phyloP scores from a whole-genome alignment of 176 grass and related monocot genomes.

The Puccinellia tenuiflora region DNA sequence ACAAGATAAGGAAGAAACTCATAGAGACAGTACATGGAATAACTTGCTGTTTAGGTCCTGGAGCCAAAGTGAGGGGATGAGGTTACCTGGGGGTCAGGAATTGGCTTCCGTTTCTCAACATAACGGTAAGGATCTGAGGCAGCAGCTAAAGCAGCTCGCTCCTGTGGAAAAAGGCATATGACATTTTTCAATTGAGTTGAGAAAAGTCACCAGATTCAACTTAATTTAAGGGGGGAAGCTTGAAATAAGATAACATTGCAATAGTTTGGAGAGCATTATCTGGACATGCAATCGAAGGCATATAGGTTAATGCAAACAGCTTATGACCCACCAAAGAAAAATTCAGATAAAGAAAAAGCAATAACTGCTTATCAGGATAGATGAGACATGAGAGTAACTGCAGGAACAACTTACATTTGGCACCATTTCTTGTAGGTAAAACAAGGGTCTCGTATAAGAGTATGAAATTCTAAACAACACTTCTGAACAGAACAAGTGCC shows the following conservation, averaged over 20 bases:
- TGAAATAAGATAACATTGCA: neutral
- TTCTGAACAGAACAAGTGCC: neutral
- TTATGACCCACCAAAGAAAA: neutral
- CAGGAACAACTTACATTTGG: neutral
- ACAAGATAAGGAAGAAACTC: constrained; percentile 17
- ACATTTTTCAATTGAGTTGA: neutral
- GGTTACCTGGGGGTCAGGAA: constrained; percentile 91
- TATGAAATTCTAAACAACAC: neutral
- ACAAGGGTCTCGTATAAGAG: neutral
- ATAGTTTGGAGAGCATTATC: neutral
- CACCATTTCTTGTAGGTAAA: neutral
- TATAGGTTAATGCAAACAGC: neutral
- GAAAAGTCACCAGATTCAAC: neutral
- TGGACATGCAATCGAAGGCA: neutral
- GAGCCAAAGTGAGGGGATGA: neutral
- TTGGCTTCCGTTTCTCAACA: constrained; percentile 89
- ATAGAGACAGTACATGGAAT: neutral
- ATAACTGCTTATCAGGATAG: neutral
- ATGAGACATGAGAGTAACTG: neutral
- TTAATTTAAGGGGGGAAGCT: neutral
- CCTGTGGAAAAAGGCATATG: constrained; percentile 27
- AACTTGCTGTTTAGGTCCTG: neutral
- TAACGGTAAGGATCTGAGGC: constrained; percentile 79
- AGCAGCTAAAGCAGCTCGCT: constrained; percentile 76
- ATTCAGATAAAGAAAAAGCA: neutral